These are phyloP conservation scores for Candida patagonica DNA, from an alignment of 805 yeast species.

Conservation along the genomic window DNA sequence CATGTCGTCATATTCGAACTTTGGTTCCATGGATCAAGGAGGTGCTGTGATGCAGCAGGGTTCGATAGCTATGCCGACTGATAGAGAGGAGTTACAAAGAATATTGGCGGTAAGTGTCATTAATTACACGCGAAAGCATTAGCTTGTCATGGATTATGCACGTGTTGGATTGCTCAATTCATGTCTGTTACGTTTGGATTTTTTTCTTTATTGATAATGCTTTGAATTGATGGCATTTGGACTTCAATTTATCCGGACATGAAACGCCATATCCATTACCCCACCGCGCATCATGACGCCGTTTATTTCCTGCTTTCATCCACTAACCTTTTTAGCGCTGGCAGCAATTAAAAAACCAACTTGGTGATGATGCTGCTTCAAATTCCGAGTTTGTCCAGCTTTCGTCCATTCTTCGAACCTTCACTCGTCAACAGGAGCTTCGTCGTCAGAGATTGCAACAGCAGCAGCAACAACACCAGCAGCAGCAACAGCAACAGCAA, in stretches of 20 bases:
- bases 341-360: conserved; percentile 44
- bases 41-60: too few species aligned
- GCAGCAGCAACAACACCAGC: conserved; percentile 18
- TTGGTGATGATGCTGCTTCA: conserved; percentile 40
- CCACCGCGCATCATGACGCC: too few species aligned
- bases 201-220: too few species aligned
- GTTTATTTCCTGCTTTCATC: too few species aligned
- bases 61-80: conserved; percentile 15
- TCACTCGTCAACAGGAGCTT: conserved; percentile 33
- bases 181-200: too few species aligned
- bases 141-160: too few species aligned
- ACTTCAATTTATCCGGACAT: too few species aligned
- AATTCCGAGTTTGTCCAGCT: conserved; percentile 52
- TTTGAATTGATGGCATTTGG: too few species aligned
- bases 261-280: too few species aligned
- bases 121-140: too few species aligned
- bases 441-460: conserved; percentile 26
- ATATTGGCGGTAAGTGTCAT: conserved; percentile 17
- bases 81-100: conserved; percentile 21
- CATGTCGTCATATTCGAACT: conserved; percentile 1
- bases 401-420: conserved; percentile 40
- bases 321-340: conserved; percentile 34
- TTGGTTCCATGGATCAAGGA: too few species aligned
- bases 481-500: conserved; percentile 17
- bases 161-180: too few species aligned